phyloP scores from a whole-genome alignment of 2,329 filamentous ascomycete species.

The Metarhizium album region DNA sequence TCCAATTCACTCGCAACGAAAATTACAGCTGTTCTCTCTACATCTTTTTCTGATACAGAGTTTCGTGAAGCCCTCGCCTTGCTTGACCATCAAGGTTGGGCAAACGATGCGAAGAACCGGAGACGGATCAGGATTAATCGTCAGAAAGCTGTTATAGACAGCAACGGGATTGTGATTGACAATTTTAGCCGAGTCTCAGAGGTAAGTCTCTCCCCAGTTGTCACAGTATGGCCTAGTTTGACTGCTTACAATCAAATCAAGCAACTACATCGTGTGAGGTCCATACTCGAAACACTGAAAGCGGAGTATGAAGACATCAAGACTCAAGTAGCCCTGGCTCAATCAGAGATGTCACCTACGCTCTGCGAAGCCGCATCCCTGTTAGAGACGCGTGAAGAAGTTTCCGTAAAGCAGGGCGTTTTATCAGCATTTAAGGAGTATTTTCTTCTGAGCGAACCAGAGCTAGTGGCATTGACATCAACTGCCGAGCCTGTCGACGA shows the following conservation, averaged over 20 bases:
- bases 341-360: constrained; percentile 61
- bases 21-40: constrained; percentile 75
- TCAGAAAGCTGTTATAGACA: constrained; percentile 85
- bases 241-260: constrained; percentile 29
- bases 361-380: constrained; percentile 68
- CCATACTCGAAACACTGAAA: constrained; percentile 68
- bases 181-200: constrained; percentile 87
- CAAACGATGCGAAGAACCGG: constrained; percentile 68
- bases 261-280: constrained; percentile 80
- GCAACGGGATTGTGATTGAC: constrained; percentile 77
- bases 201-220: constrained; percentile 36
- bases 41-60: constrained; percentile 85
- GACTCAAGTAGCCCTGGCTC: constrained; percentile 62
- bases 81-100: constrained; percentile 59
- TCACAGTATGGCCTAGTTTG: not conserved
- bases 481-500: constrained; percentile 76
- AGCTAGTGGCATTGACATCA: constrained; percentile 64
- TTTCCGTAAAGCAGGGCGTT: constrained; percentile 71
- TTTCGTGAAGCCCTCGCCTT: constrained; percentile 76
- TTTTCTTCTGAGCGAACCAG: constrained; percentile 76
- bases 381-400: constrained; percentile 59
- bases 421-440: constrained; percentile 68
- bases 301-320: constrained; percentile 72
- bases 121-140: constrained; percentile 71
- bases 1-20: constrained; percentile 67